phyloP scores from a whole-genome alignment of 345 rosid genomes.

The Passiflora organensis region DNA sequence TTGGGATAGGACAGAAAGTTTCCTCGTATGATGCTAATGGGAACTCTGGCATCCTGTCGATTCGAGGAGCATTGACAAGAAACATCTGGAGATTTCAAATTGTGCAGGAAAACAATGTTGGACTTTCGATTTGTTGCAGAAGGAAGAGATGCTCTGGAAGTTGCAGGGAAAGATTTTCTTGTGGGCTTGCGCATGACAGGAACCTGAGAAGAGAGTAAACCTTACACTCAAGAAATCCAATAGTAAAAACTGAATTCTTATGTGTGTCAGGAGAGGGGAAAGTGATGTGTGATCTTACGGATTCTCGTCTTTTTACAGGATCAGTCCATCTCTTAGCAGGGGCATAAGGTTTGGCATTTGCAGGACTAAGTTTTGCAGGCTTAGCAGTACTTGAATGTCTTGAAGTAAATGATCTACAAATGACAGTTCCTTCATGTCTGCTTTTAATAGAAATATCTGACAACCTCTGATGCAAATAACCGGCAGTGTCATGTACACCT shows the following conservation, averaged over 20 bases:
- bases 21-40: slow-evolving; percentile 84
- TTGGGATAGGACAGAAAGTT: slow-evolving; percentile 46
- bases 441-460: slow-evolving; percentile 51
- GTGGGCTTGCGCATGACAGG: slow-evolving; percentile 36
- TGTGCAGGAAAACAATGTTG: slow-evolving; percentile 44
- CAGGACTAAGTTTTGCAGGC: slow-evolving; percentile 36
- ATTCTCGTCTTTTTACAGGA: slow-evolving; percentile 48
- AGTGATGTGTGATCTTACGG: slow-evolving; percentile 44
- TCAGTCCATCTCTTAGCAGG: slow-evolving; percentile 41
- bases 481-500: slow-evolving; percentile 34
- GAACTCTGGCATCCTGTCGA: slow-evolving; percentile 93
- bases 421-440: slow-evolving; percentile 64
- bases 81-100: slow-evolving; percentile 78
- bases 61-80: slow-evolving; percentile 92
- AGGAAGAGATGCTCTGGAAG: slow-evolving; percentile 86
- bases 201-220: slow-evolving; percentile 56
- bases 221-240: slow-evolving; percentile 14
- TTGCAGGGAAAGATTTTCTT: slow-evolving; percentile 40
- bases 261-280: slow-evolving; percentile 6
- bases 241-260: slow-evolving; percentile 2
- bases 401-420: slow-evolving; percentile 56
- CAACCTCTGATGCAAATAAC: slow-evolving; percentile 32
- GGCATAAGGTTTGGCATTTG: slow-evolving; percentile 59
- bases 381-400: slow-evolving; percentile 41
- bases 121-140: slow-evolving; percentile 38